Conservation (phyloP, 352 stramenopile species). For the Globisporangium nagaii region DNA sequence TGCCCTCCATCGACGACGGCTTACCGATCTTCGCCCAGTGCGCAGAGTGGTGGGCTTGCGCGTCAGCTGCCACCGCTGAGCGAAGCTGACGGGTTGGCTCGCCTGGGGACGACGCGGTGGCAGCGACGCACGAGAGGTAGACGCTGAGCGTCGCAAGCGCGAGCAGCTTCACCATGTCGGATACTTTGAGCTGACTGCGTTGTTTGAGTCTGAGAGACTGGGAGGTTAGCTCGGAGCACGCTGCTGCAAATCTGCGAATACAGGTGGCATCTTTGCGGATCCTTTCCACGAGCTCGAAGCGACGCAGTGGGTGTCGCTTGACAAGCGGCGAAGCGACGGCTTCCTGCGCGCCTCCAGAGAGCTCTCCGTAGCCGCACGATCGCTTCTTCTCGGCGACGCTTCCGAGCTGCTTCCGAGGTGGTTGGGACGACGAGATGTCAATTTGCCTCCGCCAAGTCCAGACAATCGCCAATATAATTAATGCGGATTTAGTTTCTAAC, state of each 20-base stretch:
- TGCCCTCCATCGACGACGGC: not conserved
- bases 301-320: not conserved
- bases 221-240: too few species aligned
- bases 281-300: not conserved
- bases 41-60: not conserved
- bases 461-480: conserved; percentile 13
- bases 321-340: not conserved
- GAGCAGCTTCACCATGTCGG: not conserved
- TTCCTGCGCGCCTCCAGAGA: not conserved
- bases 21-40: not conserved
- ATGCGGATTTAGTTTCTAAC: conserved; percentile 6
- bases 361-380: too few species aligned
- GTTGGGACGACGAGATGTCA: too few species aligned
- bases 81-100: not conserved
- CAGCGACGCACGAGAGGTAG: not conserved
- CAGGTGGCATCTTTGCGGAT: not conserved
- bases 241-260: not conserved
- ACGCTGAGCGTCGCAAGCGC: not conserved
- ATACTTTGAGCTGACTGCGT: too few species aligned
- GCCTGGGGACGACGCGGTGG: not conserved
- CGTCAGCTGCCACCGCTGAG: not conserved
- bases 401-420: too few species aligned
- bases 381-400: not conserved
- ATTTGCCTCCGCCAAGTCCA: too few species aligned
- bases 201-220: too few species aligned